Percentiles rank a stretch among this genome's conserved stretches.
These are phyloP conservation scores for Neoascochyta sp. DNA, from an alignment of 2,329 filamentous ascomycete species.

Conservation along the genomic window DNA sequence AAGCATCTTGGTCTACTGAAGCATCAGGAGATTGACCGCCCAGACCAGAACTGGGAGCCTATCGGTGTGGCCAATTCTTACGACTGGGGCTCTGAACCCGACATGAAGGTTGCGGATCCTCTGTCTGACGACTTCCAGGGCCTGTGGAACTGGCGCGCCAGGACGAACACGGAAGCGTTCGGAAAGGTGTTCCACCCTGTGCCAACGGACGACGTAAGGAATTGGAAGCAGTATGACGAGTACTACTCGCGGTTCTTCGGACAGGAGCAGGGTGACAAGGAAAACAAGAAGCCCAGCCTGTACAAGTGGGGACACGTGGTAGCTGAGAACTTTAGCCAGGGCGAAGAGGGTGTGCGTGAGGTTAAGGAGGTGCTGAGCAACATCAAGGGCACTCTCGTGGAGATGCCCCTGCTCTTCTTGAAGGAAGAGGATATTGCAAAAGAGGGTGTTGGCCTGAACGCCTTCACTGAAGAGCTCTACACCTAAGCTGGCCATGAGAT, in stretches of 20 bases:
- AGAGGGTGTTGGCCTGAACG: slow-evolving; percentile 62
- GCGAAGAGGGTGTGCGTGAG: slow-evolving; percentile 43
- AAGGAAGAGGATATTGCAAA: slow-evolving; percentile 83
- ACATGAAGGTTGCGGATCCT: slow-evolving; percentile 66
- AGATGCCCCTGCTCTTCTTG: slow-evolving; percentile 89
- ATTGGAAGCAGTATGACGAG: slow-evolving; percentile 69
- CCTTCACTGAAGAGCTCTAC: slow-evolving; percentile 49
- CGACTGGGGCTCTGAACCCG: slow-evolving; percentile 47
- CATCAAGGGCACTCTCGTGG: slow-evolving; percentile 63
- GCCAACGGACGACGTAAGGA: slow-evolving; percentile 64
- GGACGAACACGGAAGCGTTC: slow-evolving; percentile 76
- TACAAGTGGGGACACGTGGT: slow-evolving; percentile 88
- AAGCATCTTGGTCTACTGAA: slow-evolving; percentile 85
- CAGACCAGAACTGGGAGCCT: slow-evolving; percentile 56
- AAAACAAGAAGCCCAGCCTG: slow-evolving; percentile 49
- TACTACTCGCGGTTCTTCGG: slow-evolving; percentile 67
- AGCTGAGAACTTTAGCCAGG: slow-evolving; percentile 45
- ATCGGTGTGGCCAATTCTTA: slow-evolving; percentile 55
- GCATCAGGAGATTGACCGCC: slow-evolving; percentile 64
- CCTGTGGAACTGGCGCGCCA: slow-evolving; percentile 71
- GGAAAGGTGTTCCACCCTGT: slow-evolving; percentile 77
- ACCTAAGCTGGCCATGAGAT: slow-evolving; percentile 29
- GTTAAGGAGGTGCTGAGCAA: slow-evolving; percentile 66
- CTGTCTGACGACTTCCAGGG: slow-evolving; percentile 63
- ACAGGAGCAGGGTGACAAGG: slow-evolving; percentile 41